Base-by-base conservation (phyloP, 2,329 filamentous ascomycete species). In the Stemphylium lycopersici region DNA sequence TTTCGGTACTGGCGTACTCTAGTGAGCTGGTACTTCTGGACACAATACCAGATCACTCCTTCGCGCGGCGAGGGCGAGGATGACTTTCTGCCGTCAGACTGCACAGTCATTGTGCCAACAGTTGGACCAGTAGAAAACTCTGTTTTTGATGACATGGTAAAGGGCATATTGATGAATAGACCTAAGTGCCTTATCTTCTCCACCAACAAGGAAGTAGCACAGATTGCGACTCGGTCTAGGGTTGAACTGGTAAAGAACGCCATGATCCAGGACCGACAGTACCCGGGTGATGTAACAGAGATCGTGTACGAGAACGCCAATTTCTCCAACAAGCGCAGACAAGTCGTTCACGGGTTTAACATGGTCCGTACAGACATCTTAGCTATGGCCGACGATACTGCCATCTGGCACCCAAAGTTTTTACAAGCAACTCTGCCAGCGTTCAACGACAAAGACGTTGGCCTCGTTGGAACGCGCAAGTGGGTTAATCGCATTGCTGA, bases 401-500 rank as follows among this genome's bases (percentile, higher is more conserved):
- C 56, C 0, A 49, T 65, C 3, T 67, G 66, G 67, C 36, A 57
- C 5, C 55, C 58, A 2, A 15, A 31, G 0, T 63, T 67, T 26
- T 53, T 70, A 3, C 3, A 31, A 0, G 58, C 52, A 2, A 44
- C 57, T 6, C 53, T 70, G 1, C 61, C 63, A 2, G 61, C 67
- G 4, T 68, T 70, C 39, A 34, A 57, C 5, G 11, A 48, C 1
- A 55, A 56, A 2, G 65, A 56, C 2, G 63, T 70, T 6, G 66
- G 61, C 8, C 52, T 70, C 8, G 61, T 70, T 0, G 67, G 66
- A 1, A 67, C 67, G 4, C 55, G 53, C 5, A 70, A 70, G 33
- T 64, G 63, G 65, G 64, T 67, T 0, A 62, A 65, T 46, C 55
- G 22, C 6, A 24, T 7, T 24, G 22, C 3, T 24, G 22, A 24